A percentile compares a stretch with the other conserved stretches of the same genome.
Evolutionary conservation across 208 protist species (phyloP).

Genomic region (Leishmania aethiopica): DNA sequence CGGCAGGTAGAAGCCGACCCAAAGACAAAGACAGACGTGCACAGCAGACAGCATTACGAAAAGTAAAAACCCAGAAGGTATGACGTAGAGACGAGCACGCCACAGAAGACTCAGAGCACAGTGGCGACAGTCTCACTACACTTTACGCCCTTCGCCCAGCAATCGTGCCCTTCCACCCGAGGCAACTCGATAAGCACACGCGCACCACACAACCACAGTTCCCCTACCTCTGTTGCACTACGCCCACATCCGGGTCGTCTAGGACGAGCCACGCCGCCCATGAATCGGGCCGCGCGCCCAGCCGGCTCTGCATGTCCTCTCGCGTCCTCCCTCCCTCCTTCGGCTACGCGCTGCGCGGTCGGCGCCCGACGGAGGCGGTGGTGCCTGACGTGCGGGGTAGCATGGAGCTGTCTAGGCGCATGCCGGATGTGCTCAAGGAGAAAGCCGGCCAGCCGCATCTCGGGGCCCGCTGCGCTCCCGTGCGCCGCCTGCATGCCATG

Average conservation of each 20-base stretch:
- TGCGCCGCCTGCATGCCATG: neutral
- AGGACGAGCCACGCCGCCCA: neutral
- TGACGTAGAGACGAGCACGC: rapidly evolving
- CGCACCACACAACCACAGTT: no score
- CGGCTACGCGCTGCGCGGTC: neutral
- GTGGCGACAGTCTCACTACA: neutral
- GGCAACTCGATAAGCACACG: neutral
- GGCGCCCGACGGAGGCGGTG: neutral
- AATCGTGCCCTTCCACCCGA: no score
- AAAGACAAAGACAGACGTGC: no score
- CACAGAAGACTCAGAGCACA: no score
- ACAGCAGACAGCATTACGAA: no score
- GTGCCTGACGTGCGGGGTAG: neutral
- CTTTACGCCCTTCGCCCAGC: neutral
- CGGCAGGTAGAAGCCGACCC: no score
- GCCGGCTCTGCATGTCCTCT: neutral
- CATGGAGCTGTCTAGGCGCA: neutral
- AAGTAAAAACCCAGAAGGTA: no score
- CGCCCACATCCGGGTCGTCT: neutral
- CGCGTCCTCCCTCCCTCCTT: no score
- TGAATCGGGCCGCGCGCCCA: neutral
- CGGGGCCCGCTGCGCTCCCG: neutral
- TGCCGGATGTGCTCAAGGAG: neutral
- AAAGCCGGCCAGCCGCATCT: neutral
- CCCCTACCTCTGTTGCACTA: neutral